Base-by-base conservation (phyloP, 2,329 filamentous ascomycete genomes). In the Hypomyces rosellus region DNA sequence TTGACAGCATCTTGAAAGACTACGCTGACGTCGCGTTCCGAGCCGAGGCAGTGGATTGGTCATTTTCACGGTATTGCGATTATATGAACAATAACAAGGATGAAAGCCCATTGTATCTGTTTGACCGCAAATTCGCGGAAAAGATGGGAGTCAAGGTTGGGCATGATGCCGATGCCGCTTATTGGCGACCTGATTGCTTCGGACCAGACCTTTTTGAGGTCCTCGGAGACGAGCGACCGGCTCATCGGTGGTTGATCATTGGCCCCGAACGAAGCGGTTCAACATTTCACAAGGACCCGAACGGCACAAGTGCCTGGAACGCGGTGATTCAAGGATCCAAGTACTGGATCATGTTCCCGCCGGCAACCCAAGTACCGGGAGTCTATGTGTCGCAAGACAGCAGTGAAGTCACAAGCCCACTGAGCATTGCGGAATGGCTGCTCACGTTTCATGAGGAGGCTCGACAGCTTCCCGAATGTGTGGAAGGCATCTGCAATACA, bases 331-430 rank as follows among this genome's bases (percentile, higher is more conserved):
- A 86, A 52, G 93, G 92, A 5, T 82, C 85, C 34, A 97, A 97
- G 65, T 97, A 97, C 74, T 97, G 93, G 92, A 92, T 97, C 66
- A 95, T 97, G 89, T 97, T 97, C 63, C 90, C 89, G 0, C 86
- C 88, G 0, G 82, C 82, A 0, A 80, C 83, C 0, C 76, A 84
- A 3, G 90, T 93, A 6, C 92, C 92, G 0, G 92, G 92, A 3
- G 91, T 97, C 36, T 95, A 86, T 60, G 88, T 96, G 39, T 95
- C 88, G 4, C 77, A 84, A 37, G 93, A 97, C 63, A 86, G 89
- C 63, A 91, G 88, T 63, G 92, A 97, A 69, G 91, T 97, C 46
- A 97, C 92, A 0, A 90, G 86, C 48, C 93, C 92, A 1, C 78
- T 97, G 11, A 95, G 89, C 69, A 96, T 97, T 59, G 89, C 91